Evolutionary conservation across 139 green algal species (phyloP).

Genomic region (Cymbomonas tetramitiformis): DNA sequence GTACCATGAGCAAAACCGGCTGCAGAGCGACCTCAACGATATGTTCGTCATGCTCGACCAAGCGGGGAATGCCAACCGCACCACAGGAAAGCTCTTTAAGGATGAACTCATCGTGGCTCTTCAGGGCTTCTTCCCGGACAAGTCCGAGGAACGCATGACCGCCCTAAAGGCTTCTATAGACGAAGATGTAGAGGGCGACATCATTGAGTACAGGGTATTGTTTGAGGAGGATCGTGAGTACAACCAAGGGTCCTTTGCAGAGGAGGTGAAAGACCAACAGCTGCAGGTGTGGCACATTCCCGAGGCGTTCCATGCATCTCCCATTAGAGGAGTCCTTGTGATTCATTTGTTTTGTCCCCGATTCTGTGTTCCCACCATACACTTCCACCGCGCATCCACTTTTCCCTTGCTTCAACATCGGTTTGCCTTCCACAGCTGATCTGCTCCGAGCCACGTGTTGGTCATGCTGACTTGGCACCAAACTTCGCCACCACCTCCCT

Average conservation of each 20-base stretch:
- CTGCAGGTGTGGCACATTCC: too few relatives aligned
- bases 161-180: not conserved
- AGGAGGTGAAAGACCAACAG: conserved; percentile 41
- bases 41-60: conserved; percentile 31
- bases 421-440: too few relatives aligned
- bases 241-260: conserved; percentile 44
- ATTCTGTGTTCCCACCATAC: too few relatives aligned
- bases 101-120: not conserved
- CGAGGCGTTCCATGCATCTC: too few relatives aligned
- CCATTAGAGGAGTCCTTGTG: too few relatives aligned
- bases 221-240: conserved; percentile 50
- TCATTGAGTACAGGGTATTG: conserved; percentile 31
- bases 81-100: conserved; percentile 28
- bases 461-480: too few relatives aligned
- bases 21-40: conserved; percentile 31
- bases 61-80: conserved; percentile 3
- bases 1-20: conserved; percentile 26
- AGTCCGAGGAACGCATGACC: conserved; percentile 10
- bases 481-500: too few relatives aligned
- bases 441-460: too few relatives aligned
- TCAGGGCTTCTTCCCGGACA: not conserved
- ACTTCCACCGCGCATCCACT: too few relatives aligned
- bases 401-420: too few relatives aligned
- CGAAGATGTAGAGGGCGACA: conserved; percentile 31
- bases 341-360: too few relatives aligned